Evolutionary conservation across 768 basidiomycete genomes (phyloP).

Genomic region (Tylopilus sp.): DNA sequence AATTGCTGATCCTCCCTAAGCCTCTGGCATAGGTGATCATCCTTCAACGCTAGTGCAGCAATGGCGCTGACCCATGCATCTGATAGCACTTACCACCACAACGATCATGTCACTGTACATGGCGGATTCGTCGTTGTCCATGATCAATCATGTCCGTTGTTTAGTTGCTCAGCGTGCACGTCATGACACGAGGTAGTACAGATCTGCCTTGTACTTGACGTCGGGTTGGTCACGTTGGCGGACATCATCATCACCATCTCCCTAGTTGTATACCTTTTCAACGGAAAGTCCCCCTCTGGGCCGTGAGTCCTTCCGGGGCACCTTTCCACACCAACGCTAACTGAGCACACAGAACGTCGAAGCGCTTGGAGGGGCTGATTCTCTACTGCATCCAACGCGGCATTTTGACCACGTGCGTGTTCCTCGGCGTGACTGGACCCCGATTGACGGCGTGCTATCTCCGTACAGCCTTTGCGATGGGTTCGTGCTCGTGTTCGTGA

Average conservation of each 20-base stretch:
- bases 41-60: neutral
- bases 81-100: constrained; percentile 2
- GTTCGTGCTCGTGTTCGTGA: constrained; percentile 7
- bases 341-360: neutral
- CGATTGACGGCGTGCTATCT: neutral
- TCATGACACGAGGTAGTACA: neutral
- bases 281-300: neutral
- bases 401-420: constrained; percentile 13
- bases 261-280: constrained; percentile 9
- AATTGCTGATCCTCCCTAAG: neutral
- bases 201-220: constrained; percentile 6
- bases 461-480: constrained; percentile 4
- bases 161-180: neutral
- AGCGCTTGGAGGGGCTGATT: constrained; percentile 5
- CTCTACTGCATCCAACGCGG: constrained; percentile 14
- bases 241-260: constrained; percentile 13
- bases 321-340: neutral
- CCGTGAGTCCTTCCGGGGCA: constrained; percentile 3
- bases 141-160: constrained; percentile 6
- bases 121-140: neutral
- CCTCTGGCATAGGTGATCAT: constrained; percentile 6
- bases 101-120: neutral
- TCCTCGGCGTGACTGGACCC: too few species aligned
- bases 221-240: constrained; percentile 15
- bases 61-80: neutral